Base-by-base conservation (phyloP, 306 rosid genomes). In the Lathyrus sativus region DNA sequence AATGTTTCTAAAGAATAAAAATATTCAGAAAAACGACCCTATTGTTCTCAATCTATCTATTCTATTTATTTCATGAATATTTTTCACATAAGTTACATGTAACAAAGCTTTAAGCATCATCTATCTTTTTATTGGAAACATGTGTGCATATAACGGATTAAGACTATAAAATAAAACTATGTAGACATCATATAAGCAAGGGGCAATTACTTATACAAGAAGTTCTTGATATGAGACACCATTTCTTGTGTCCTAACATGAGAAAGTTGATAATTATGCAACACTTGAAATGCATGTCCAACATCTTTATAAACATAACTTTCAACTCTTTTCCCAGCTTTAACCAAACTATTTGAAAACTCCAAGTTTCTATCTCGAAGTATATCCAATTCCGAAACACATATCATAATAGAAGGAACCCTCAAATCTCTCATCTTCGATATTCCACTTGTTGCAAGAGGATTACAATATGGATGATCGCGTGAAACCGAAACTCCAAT, bases 201-300 rank as follows among this genome's bases (percentile, higher is more conserved):
- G 1, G 22, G 22, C 22, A 19, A 19, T 19, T 19, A 19, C 22
- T 19, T 19, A 19, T 19, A 19, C 39, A 56, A 6, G 79, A 86
- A 92, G 50, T 44, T 70, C 50, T 46, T 84, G 76, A 92, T 70
- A 46, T 78, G 85, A 62, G 79, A 77, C 26, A 86, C 43, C 85
- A 92, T 79, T 65, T 92, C 96, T 65, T 76, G 88, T n/a, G 83
- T 70, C 13, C 90, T 65, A 35, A 69, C 8, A 45, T 78, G 72
- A 42, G 96, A 86, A 37, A 77, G 79, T n/a, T 74, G 88, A 68
- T 81, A 90, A 66, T 82, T 90, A 45, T 82, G 80, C 58, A 90
- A 73, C 68, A 90, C 83, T 72, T 92, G 98, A 69, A 88, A 92
- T 11, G 89, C 85, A 81, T 92, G 96, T 3, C 98, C 96, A 3